These are phyloP conservation scores for Gypsophila paniculata DNA, from an alignment of 179 eudicot species.

Conservation along the genomic window DNA sequence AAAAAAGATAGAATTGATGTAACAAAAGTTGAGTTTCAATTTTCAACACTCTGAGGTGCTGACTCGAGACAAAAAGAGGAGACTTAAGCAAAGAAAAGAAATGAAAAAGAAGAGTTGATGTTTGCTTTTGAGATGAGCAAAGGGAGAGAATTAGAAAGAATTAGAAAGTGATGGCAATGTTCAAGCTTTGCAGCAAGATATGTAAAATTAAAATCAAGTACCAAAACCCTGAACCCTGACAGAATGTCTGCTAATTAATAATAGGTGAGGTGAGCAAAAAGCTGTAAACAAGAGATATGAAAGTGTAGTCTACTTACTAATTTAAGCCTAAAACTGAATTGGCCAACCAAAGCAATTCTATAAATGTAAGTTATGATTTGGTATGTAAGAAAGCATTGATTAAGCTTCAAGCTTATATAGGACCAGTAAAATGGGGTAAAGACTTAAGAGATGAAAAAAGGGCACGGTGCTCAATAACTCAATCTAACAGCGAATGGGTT, in stretches of 20 bases:
- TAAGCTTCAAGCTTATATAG: constrained; percentile 21
- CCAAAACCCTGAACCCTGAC: constrained; percentile 54
- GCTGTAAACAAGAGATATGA: constrained; percentile 16
- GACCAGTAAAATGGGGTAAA: constrained; percentile 20
- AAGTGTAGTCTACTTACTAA: constrained; percentile 18
- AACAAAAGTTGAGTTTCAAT: constrained; percentile 13
- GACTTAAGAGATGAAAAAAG: background rate
- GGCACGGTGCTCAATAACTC: constrained; percentile 33
- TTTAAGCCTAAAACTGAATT: constrained; percentile 28
- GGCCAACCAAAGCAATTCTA: constrained; percentile 20
- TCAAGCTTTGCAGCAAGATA: constrained; percentile 23
- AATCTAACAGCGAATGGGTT: constrained; percentile 35
- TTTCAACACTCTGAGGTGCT: background rate
- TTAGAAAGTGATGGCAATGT: constrained; percentile 21
- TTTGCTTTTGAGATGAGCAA: constrained; percentile 14
- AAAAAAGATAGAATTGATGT: background rate
- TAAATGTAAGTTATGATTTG: constrained; percentile 21
- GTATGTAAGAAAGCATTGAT: constrained; percentile 13
- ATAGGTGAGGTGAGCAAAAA: constrained; percentile 24
- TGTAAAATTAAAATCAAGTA: background rate
- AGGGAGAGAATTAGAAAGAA: constrained; percentile 10
- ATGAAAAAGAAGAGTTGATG: constrained; percentile 5
- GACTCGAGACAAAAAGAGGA: constrained; percentile 9
- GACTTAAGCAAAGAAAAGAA: background rate
- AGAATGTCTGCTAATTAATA: constrained; percentile 9